These are phyloP conservation scores for Pichia paraexigua DNA, from an alignment of 805 yeast species.

Conservation along the genomic window DNA sequence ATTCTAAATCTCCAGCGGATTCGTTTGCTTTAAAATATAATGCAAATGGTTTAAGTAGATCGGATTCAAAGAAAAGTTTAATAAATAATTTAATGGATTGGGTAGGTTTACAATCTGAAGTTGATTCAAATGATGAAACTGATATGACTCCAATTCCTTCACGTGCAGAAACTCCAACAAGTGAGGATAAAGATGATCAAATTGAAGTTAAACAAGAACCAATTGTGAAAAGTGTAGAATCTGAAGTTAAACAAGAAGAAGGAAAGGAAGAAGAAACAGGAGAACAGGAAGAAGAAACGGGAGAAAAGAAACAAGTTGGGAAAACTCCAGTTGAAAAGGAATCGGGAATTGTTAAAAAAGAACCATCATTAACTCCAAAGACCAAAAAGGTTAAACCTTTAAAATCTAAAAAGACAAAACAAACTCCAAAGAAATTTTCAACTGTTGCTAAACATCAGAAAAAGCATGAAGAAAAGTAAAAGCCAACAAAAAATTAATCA, in stretches of 20 bases:
- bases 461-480: background rate
- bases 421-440: slow-evolving; percentile 5
- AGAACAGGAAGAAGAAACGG: no score
- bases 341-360: background rate
- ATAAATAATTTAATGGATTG: slow-evolving; percentile 30
- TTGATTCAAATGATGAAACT: slow-evolving; percentile 13
- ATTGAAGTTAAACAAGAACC: background rate
- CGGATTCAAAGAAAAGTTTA: slow-evolving; percentile 19
- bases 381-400: background rate
- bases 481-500: no score
- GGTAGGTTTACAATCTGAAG: slow-evolving; percentile 27
- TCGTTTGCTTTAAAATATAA: slow-evolving; percentile 59
- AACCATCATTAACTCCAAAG: background rate
- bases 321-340: background rate
- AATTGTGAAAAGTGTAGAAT: background rate
- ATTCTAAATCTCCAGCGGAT: slow-evolving; percentile 45
- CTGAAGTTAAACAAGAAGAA: background rate
- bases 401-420: background rate
- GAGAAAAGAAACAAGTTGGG: no score
- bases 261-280: no score
- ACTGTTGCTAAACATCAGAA: background rate
- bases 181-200: background rate
- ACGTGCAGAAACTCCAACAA: background rate
- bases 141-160: background rate
- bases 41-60: slow-evolving; percentile 39